Evolutionary conservation across 169 alveolate genomes (phyloP).

Genomic region (Plasmodium reichenowi): DNA sequence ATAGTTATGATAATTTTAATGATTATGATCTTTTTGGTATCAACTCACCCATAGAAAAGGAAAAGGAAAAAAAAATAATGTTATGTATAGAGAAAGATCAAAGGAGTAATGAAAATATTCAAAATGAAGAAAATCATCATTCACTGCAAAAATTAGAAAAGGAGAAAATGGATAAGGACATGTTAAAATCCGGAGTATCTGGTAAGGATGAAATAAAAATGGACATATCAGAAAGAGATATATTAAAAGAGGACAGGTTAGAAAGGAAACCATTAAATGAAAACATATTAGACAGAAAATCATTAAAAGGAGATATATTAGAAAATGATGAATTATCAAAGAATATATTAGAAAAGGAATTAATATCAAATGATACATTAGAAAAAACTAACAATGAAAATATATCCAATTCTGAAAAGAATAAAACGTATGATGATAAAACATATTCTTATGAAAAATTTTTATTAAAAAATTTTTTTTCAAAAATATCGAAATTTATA

Average conservation of each 20-base stretch:
- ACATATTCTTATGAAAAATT: slow-evolving; percentile 37
- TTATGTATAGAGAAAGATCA: background rate
- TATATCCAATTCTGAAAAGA: slow-evolving; percentile 8
- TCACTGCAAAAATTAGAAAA: no score
- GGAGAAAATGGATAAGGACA: no score
- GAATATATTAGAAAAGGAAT: background rate
- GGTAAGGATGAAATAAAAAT: no score
- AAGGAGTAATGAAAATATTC: no score
- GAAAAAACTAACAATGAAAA: slow-evolving; percentile 4
- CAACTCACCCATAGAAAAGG: background rate
- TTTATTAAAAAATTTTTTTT: slow-evolving; percentile 43
- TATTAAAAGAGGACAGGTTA: background rate
- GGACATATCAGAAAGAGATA: no score
- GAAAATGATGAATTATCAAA: background rate
- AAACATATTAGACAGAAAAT: background rate
- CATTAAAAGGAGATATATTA: background rate
- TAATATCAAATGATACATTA: no score
- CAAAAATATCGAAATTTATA: slow-evolving; percentile 28
- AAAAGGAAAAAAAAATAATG: background rate
- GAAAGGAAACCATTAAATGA: background rate
- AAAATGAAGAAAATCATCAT: no score
- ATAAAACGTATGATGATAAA: slow-evolving; percentile 24
- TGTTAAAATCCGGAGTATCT: no score
- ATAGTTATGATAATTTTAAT: no score
- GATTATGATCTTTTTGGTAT: no score